phyloP scores from a whole-genome alignment of 106 monocot species.

The Dendrobium officinale region DNA sequence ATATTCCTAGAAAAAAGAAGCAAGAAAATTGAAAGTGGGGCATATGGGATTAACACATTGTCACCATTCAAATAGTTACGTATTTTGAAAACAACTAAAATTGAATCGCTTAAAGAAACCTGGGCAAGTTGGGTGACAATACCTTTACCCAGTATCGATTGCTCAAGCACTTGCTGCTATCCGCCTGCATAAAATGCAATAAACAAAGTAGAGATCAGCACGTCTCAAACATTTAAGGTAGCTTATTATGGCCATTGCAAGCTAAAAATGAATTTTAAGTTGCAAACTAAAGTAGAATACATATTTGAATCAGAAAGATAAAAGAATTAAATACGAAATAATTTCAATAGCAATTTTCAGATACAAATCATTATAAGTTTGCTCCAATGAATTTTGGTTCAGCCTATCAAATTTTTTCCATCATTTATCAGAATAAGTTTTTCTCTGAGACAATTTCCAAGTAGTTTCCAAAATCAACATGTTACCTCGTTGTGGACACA shows the following conservation, averaged over 20 bases:
- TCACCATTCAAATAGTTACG: neutral
- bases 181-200: constrained; percentile 49
- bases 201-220: neutral
- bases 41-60: neutral
- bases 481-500: neutral
- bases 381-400: neutral
- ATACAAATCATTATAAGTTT: neutral
- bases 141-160: constrained; percentile 98
- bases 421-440: neutral
- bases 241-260: neutral
- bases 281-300: neutral
- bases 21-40: neutral
- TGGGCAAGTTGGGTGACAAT: neutral
- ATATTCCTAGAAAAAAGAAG: neutral
- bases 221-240: neutral
- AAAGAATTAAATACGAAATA: neutral
- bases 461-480: neutral
- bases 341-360: constrained; percentile 2
- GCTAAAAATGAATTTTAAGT: neutral
- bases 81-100: neutral
- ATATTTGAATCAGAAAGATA: neutral
- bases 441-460: neutral
- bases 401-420: neutral
- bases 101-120: neutral
- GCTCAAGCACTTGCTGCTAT: constrained; percentile 48